Percentiles rank a stretch among this genome's conserved stretches.
Conservation (phyloP, 2,329 filamentous ascomycete genomes). For the Sporothrix phasma region DNA sequence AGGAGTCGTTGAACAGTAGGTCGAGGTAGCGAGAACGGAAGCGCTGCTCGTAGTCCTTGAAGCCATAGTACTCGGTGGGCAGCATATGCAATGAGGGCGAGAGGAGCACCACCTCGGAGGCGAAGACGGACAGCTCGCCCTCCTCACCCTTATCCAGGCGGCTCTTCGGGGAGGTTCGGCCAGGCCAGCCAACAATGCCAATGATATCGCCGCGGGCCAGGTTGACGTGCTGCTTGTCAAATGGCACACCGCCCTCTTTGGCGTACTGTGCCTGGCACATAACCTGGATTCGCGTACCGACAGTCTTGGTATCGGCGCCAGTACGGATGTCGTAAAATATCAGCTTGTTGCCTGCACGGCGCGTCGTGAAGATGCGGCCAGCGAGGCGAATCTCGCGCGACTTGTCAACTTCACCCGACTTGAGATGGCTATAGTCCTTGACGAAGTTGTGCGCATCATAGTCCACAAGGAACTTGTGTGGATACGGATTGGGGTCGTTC, state of each 20-base stretch:
- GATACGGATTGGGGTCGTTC: constrained; percentile 74
- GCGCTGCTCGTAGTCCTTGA: constrained; percentile 90
- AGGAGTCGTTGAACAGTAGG: constrained; percentile 89
- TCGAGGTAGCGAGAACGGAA: constrained; percentile 92
- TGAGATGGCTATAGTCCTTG: constrained; percentile 66
- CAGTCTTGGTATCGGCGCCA: constrained; percentile 42
- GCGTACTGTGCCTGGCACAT: constrained; percentile 82
- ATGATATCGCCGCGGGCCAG: constrained; percentile 89
- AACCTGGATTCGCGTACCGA: constrained; percentile 74
- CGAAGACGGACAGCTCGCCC: constrained; percentile 91
- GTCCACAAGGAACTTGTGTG: constrained; percentile 84
- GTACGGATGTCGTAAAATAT: constrained; percentile 79
- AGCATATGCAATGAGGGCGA: constrained; percentile 86
- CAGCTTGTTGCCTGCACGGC: constrained; percentile 71
- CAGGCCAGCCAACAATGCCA: constrained; percentile 74
- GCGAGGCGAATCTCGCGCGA: constrained; percentile 68
- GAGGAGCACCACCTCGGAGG: constrained; percentile 72
- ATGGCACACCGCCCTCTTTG: constrained; percentile 50
- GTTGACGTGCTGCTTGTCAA: constrained; percentile 81
- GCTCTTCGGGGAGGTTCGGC: constrained; percentile 80
- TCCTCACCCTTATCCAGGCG: constrained; percentile 68
- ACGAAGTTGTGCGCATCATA: constrained; percentile 75
- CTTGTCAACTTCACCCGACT: constrained; percentile 76
- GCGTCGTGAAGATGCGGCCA: constrained; percentile 82
- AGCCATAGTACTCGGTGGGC: constrained; percentile 83